These are phyloP conservation scores for Trypanosoma brucei DNA, from an alignment of 208 protist genomes.

Conservation along the genomic window DNA sequence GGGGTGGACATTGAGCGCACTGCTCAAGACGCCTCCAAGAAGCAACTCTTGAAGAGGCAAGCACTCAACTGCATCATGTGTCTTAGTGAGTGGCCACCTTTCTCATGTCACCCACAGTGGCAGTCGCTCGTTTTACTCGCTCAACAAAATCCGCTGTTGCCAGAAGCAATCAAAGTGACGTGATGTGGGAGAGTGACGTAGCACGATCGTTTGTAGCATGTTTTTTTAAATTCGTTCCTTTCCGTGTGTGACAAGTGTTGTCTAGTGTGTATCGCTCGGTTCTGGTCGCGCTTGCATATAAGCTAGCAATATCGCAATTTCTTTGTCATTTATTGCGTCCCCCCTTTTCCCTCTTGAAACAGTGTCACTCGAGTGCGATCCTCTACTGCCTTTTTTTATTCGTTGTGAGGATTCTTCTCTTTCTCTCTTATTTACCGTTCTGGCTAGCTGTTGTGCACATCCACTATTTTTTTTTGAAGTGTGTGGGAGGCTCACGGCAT, in stretches of 20 bases:
- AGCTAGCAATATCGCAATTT: too few relatives aligned
- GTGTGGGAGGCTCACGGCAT: neutral
- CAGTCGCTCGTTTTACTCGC: slow-evolving; percentile 29
- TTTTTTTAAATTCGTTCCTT: neutral
- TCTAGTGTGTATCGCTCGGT: neutral
- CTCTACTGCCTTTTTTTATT: too few relatives aligned
- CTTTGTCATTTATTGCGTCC: too few relatives aligned
- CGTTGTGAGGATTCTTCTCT: slow-evolving; percentile 7
- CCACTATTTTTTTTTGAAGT: slow-evolving; percentile 1
- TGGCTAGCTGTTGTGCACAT: slow-evolving; percentile 1
- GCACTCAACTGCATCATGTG: slow-evolving; percentile 39
- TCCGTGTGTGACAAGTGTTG: slow-evolving; percentile 4
- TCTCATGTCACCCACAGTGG: slow-evolving; percentile 38
- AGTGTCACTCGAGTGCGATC: too few relatives aligned
- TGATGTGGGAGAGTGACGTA: neutral
- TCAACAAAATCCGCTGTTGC: slow-evolving; percentile 23
- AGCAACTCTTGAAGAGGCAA: slow-evolving; percentile 28
- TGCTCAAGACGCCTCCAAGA: slow-evolving; percentile 18
- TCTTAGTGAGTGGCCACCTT: slow-evolving; percentile 21
- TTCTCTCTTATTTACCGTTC: slow-evolving; percentile 7
- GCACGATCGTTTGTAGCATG: neutral
- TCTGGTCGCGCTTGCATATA: too few relatives aligned
- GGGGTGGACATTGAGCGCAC: slow-evolving; percentile 15
- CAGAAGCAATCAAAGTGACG: slow-evolving; percentile 19
- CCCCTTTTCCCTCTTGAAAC: too few relatives aligned